Base-by-base conservation (phyloP, 225 moss, liverwort and hornwort species). In the Lunularia cruciata region DNA sequence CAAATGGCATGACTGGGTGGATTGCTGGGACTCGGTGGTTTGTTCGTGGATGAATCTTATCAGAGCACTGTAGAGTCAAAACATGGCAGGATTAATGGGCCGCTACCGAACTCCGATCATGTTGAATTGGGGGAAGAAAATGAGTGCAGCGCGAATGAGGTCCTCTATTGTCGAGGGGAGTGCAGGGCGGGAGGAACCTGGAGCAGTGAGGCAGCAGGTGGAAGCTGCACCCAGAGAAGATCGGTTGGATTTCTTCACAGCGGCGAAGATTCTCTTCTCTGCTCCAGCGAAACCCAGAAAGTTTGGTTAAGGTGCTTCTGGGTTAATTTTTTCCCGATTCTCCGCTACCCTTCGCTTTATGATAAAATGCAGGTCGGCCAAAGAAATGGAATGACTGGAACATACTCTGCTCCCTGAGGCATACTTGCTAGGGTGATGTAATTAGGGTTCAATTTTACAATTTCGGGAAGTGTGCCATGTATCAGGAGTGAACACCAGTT, bases 201-300 rank as follows among this genome's bases (percentile, higher is more conserved):
- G 15, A 6, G 72, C 83, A n/a, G 79, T 79, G 34, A 78, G 79
- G 14, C 75, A 83, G 76, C 82, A 83, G 68, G 69, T 89, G 78
- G 87, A 91, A 76, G 82, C 85, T 58, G 88, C 91, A 33, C 86
- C 91, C 45, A 83, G 94, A 18, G 88, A 90, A 67, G 76, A 90
- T 54, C 92, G 89, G 16, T 65, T 95, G 80, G 87, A 88, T 77
- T 81, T 89, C 60, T 53, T 78, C 42, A 80, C 85, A 12, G 88
- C 85, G 67, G 81, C 92, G 47, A 86, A 73, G 48, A 74, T 95
- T 55, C 84, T 89, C 18, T 89, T 90, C 81, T 81, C 85, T 71
- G 60, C 80, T 31, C 54, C 82, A 58, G 32, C 75, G 38, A 71
- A 84, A 67, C 88, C 88, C 22, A 82, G 67, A 57, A 85, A 77